Percentiles rank a stretch among this genome's conserved stretches.
Conservation (phyloP, 2,329 filamentous ascomycete species). For the Polychaeton citri region DNA sequence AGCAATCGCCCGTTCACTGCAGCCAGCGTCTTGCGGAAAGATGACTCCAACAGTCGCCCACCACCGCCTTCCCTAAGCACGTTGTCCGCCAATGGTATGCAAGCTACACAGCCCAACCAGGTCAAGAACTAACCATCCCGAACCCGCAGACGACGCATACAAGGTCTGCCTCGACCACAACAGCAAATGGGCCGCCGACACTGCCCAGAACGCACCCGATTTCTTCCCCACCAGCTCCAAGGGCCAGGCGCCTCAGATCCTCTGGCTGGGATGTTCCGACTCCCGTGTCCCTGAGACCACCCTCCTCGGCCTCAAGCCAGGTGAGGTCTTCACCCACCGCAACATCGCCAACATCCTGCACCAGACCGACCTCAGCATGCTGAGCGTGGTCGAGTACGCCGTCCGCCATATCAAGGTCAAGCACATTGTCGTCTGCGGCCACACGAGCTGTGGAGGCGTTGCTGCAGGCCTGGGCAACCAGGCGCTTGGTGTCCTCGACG, state of each 20-base stretch:
- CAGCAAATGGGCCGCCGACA: slow-evolving; percentile 55
- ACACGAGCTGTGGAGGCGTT: slow-evolving; percentile 48
- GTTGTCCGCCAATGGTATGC: neutral
- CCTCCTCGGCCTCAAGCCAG: slow-evolving; percentile 62
- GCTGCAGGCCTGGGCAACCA: slow-evolving; percentile 41
- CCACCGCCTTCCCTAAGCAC: neutral
- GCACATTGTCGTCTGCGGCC: slow-evolving; percentile 48
- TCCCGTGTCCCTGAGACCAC: slow-evolving; percentile 74
- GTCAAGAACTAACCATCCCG: slow-evolving; percentile 1
- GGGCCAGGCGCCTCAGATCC: slow-evolving; percentile 53
- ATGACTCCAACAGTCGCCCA: neutral
- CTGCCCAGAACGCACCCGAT: slow-evolving; percentile 50
- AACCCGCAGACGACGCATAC: neutral
- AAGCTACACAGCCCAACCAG: neutral
- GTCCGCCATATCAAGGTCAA: slow-evolving; percentile 57
- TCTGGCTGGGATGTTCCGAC: slow-evolving; percentile 83
- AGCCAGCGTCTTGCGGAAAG: neutral
- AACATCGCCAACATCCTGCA: slow-evolving; percentile 81
- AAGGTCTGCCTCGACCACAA: slow-evolving; percentile 28
- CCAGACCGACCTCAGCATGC: slow-evolving; percentile 59
- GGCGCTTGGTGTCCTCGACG: slow-evolving; percentile 45
- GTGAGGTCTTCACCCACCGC: slow-evolving; percentile 78
- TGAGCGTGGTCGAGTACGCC: slow-evolving; percentile 67
- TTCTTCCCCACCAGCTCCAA: slow-evolving; percentile 56
- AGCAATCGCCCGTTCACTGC: neutral